Conservation (phyloP, 306 rosid genomes). For the Morella rubra region DNA sequence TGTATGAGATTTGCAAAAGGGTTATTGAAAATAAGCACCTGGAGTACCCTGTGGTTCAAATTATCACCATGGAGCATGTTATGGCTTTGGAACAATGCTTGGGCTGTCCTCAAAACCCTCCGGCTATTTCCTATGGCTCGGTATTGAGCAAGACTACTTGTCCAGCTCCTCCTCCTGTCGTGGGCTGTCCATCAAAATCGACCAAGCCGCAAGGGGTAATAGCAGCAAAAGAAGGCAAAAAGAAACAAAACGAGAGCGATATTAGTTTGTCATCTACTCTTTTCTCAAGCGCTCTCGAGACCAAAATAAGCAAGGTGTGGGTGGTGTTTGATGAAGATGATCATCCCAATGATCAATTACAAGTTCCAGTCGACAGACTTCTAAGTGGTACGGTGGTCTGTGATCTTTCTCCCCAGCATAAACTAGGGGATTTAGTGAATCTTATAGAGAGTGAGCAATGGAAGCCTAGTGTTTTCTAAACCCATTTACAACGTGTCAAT, state of each 20-base stretch:
- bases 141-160: slow-evolving; percentile 14
- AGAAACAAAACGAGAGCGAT: slow-evolving; percentile 37
- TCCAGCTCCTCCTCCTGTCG: slow-evolving; percentile 29
- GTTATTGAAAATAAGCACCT: slow-evolving; percentile 47
- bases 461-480: slow-evolving; percentile 19
- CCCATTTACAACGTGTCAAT: slow-evolving; percentile 34
- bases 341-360: slow-evolving; percentile 33
- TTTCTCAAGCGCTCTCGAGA: slow-evolving; percentile 52
- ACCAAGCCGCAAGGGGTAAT: slow-evolving; percentile 30
- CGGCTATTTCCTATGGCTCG: slow-evolving; percentile 24
- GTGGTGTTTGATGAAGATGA: slow-evolving; percentile 63
- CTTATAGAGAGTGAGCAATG: background rate
- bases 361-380: slow-evolving; percentile 2
- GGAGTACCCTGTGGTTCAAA: slow-evolving; percentile 57
- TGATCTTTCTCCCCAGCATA: slow-evolving; percentile 32
- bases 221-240: slow-evolving; percentile 23
- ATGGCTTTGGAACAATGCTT: slow-evolving; percentile 42
- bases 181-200: slow-evolving; percentile 24
- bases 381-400: background rate
- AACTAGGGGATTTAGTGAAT: slow-evolving; percentile 15
- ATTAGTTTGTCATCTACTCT: slow-evolving; percentile 30
- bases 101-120: slow-evolving; percentile 25
- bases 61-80: slow-evolving; percentile 46
- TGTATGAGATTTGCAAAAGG: slow-evolving; percentile 48
- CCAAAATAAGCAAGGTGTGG: slow-evolving; percentile 64